Percentiles rank a stretch among this genome's conserved stretches.
phyloP scores from a whole-genome alignment of 768 basidiomycete genomes.

The Hydnum rufescens region DNA sequence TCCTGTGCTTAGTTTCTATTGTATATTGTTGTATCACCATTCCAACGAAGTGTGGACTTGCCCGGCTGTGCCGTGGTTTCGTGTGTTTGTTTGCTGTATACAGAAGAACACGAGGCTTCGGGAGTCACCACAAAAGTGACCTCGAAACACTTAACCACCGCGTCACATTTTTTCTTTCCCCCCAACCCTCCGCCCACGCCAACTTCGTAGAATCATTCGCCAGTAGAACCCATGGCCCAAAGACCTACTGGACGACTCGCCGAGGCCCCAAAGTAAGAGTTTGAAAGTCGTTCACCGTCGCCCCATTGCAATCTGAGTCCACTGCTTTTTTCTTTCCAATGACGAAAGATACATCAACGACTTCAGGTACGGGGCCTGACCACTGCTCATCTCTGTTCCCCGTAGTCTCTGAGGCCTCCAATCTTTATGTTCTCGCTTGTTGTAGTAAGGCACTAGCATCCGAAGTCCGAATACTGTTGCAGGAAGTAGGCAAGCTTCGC shows the following conservation, averaged over 20 bases:
- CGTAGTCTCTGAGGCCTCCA: not conserved
- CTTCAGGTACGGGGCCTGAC: not conserved
- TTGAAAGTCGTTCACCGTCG: not conserved
- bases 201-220: no score
- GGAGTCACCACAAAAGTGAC: no score
- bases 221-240: no score
- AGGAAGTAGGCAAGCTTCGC: conserved; percentile 39
- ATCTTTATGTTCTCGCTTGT: not conserved
- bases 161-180: no score
- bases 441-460: conserved; percentile 36
- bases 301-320: not conserved
- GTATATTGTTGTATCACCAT: no score
- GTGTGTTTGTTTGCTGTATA: no score
- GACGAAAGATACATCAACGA: not conserved
- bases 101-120: no score
- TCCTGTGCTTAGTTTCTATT: no score
- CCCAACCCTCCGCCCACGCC: no score
- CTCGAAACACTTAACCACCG: no score
- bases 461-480: conserved; percentile 40
- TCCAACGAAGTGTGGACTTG: no score
- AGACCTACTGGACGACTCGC: not conserved
- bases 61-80: no score
- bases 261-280: not conserved
- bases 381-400: not conserved
- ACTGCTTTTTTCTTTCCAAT: not conserved